A percentile compares a stretch with the other conserved stretches of the same genome.
These are phyloP conservation scores for Pichia sp. DNA, from an alignment of 1,139 yeast species.

Conservation along the genomic window DNA sequence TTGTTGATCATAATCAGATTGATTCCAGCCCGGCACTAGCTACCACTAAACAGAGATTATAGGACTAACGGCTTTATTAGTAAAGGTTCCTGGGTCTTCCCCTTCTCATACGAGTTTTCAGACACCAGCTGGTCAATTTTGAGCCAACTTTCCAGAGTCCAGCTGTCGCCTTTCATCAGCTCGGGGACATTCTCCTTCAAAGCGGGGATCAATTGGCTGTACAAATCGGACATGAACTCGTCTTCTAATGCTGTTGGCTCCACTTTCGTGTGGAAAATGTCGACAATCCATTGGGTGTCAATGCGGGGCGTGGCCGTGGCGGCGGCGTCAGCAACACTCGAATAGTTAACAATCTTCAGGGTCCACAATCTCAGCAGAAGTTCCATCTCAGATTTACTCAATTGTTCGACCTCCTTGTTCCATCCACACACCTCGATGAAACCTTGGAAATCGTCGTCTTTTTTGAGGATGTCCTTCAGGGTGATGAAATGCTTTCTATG, in stretches of 20 bases:
- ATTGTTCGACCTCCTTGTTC: conserved; percentile 42
- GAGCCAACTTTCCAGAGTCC: conserved; percentile 46
- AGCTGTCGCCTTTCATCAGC: conserved; percentile 40
- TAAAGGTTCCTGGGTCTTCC: conserved; percentile 24
- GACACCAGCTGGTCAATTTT: conserved; percentile 16
- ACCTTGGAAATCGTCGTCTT: conserved; percentile 38
- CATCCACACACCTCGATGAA: conserved; percentile 52
- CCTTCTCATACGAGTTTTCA: conserved; percentile 27
- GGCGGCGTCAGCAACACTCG: conserved; percentile 28
- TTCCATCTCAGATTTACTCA: conserved; percentile 48
- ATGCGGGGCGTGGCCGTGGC: conserved; percentile 20
- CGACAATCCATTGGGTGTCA: conserved; percentile 44
- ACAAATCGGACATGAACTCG: conserved; percentile 45
- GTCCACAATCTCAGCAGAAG: conserved; percentile 49
- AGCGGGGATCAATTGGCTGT: conserved; percentile 50
- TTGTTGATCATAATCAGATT: conserved; percentile 29
- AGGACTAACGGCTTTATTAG: conserved; percentile 22
- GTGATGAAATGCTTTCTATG: conserved; percentile 40
- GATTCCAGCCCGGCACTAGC: conserved; percentile 29
- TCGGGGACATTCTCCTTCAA: conserved; percentile 49
- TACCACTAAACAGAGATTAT: background rate
- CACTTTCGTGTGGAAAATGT: conserved; percentile 41
- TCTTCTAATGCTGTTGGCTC: conserved; percentile 33
- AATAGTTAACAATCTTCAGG: conserved; percentile 49
- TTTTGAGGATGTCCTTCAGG: conserved; percentile 40